phyloP scores from a whole-genome alignment of 83 land plant genomes.

The Diphasiastrum complanatum region DNA sequence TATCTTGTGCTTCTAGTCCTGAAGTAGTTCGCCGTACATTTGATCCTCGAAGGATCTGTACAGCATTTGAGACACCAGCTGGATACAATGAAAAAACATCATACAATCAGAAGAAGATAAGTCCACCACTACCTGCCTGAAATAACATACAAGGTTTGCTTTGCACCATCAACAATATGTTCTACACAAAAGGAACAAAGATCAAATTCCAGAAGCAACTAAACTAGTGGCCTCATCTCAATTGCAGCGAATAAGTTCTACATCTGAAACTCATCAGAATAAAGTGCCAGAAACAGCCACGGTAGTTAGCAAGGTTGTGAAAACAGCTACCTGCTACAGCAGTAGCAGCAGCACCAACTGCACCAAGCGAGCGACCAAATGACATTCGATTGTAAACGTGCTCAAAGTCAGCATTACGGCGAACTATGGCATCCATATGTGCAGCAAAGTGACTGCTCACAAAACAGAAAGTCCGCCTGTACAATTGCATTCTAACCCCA shows the following conservation, averaged over 20 bases:
- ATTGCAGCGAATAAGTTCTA: no score
- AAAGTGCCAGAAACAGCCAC: no score
- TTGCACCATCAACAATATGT: no score
- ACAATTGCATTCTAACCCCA: conserved; percentile 4
- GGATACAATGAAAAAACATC: neutral
- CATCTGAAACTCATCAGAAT: no score
- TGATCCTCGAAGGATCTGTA: neutral
- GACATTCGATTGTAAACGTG: conserved; percentile 6
- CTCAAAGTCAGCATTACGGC: conserved; percentile 12
- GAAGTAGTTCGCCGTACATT: conserved; percentile 5
- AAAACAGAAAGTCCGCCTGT: conserved; percentile 9
- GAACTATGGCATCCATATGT: conserved; percentile 5
- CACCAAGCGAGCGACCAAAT: conserved; percentile 9
- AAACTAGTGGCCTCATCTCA: neutral
- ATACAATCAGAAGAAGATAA: no score
- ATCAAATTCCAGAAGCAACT: no score
- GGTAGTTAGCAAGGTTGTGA: no score
- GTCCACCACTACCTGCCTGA: no score
- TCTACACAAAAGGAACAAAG: no score
- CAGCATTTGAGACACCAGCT: neutral
- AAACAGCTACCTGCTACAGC: conserved; percentile 15
- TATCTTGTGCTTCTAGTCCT: neutral
- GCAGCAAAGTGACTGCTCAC: conserved; percentile 11
- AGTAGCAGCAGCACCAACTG: neutral
- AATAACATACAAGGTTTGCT: no score